Evolutionary conservation across 2,329 filamentous ascomycete species (phyloP).

Genomic region (Xylariales sp.): DNA sequence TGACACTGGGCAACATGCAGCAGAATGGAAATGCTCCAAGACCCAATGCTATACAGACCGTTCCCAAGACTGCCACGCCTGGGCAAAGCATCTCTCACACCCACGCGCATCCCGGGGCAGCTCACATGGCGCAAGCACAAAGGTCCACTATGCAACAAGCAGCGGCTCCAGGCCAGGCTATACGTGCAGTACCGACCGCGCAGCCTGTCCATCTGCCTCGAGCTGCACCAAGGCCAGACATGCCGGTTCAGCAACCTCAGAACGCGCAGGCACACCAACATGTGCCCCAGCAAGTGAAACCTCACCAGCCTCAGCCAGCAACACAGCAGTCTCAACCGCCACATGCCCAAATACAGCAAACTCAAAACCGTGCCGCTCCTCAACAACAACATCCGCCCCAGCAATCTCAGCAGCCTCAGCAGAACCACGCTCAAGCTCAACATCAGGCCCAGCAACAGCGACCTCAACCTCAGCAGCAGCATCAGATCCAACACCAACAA

Average conservation of each 20-base stretch:
- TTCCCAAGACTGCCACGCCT: slow-evolving; percentile 14
- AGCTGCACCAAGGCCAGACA: neutral
- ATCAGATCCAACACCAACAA: slow-evolving; percentile 8
- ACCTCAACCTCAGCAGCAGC: slow-evolving; percentile 8
- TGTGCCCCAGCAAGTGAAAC: slow-evolving; percentile 1
- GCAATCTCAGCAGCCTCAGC: slow-evolving; percentile 9
- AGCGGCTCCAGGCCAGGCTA: slow-evolving; percentile 11
- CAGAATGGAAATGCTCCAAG: slow-evolving; percentile 34
- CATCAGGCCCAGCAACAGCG: slow-evolving; percentile 11
- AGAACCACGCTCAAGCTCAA: slow-evolving; percentile 8
- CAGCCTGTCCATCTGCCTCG: slow-evolving; percentile 6
- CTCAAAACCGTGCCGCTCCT: neutral
- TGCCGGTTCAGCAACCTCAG: slow-evolving; percentile 3
- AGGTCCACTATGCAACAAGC: slow-evolving; percentile 5
- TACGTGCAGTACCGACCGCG: slow-evolving; percentile 12
- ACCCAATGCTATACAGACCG: slow-evolving; percentile 13
- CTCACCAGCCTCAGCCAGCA: slow-evolving; percentile 14
- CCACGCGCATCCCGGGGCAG: slow-evolving; percentile 16
- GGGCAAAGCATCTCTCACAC: slow-evolving; percentile 14
- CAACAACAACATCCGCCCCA: slow-evolving; percentile 9
- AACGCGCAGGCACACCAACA: slow-evolving; percentile 6
- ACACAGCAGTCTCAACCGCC: slow-evolving; percentile 17
- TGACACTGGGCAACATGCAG: slow-evolving; percentile 49
- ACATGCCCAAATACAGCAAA: slow-evolving; percentile 4
- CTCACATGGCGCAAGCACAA: slow-evolving; percentile 12